Evolutionary conservation across 345 rosid genomes (phyloP), one percentile per base, ranked within the genome.

Genomic region (Conringia planisiliqua): DNA sequence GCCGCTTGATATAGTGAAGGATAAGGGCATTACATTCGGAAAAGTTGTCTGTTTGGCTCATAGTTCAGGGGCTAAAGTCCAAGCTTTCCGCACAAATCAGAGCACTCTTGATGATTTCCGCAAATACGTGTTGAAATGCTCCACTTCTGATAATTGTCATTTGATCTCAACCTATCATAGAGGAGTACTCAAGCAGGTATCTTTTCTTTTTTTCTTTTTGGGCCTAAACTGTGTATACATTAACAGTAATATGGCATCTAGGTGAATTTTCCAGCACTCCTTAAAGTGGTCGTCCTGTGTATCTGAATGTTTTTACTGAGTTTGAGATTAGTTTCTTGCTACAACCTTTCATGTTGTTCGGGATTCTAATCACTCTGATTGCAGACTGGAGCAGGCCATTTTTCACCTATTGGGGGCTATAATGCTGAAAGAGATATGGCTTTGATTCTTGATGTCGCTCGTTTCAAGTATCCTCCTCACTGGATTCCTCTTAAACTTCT

Each of bases 391-490:
- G 81, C 84, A 11, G 96, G 97, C 20, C 98, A 94, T 76, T 94
- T 94, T 85, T 94, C 97, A 57, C 98, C 97, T 24, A 89, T 91
- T 71, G 97, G 98, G 78, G 97, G 98, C 50, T 94, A 91, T 80
- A 92, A 94, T 78, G 91, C 82, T 73, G 89, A 83, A 73, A 87
- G 81, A 73, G 98, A 94, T 82, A 91, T 94, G 98, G 95, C 93
- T 68, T 79, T 94, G 79, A 89, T 94, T 84, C 81, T 94, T 80
- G 98, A 94, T 79, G 98, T 91, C 51, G 98, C 98, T 44, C 95
- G 97, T 62, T 94, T 89, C 74, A 91, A 94, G 86, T 94, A 91
- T 87, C 97, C 98, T 76, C 97, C 98, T 33, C 98, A 89, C 20
- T 94, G 98, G 98, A 90, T 94, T 82, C 98, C 98, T 40, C 79